Base-by-base conservation (phyloP, 768 basidiomycete genomes). In the Suillus paluster region DNA sequence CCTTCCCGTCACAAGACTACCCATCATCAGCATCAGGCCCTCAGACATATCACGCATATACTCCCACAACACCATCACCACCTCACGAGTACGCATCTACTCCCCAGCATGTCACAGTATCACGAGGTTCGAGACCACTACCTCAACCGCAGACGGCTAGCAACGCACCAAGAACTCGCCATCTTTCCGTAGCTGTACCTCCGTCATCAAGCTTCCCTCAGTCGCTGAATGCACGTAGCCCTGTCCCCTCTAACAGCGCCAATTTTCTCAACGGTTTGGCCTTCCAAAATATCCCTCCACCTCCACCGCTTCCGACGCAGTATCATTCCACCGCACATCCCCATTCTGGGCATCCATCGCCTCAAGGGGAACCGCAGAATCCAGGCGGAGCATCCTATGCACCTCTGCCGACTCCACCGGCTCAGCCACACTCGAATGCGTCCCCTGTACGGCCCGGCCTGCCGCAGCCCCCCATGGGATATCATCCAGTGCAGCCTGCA, bases 401-500 rank as follows among this genome's bases (percentile, higher is more conserved):
- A 39, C 71, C 71, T 23, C 68, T 75, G 14, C 72, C 74, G 23
- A 60, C 67, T 17, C 77, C 74, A 53, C 63, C 73, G 21, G 62
- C 48, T 17, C 75, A 69, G 46, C 45, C 62, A 57, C 66, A 70
- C 63, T 67, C 64, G 33, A 70, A 64, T 48, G 63, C 71, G 12
- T 67, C 76, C 12, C 72, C 79, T n/a, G 74, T 83, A 53, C 81
- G 79, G 41, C 77, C 82, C 9, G 80, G 81, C 66, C 75, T 89
- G 23, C 86, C 85, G 57, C 80, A 80, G 36, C 84, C 81, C 27
- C 85, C 81, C 14, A 65, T 77, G 25, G 75, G 74, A 58, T 81
- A 81, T 59, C 78, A 79, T 53, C 75, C 79, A 57, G 60, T 76
- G n/a, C 81, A 83, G 25, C 74, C 78, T 21, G 71, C 75, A 21